Percentiles rank a stretch among this genome's conserved stretches.
These are phyloP conservation scores for Aphanomyces cochlioides DNA, from an alignment of 352 stramenopile species.

Conservation along the genomic window DNA sequence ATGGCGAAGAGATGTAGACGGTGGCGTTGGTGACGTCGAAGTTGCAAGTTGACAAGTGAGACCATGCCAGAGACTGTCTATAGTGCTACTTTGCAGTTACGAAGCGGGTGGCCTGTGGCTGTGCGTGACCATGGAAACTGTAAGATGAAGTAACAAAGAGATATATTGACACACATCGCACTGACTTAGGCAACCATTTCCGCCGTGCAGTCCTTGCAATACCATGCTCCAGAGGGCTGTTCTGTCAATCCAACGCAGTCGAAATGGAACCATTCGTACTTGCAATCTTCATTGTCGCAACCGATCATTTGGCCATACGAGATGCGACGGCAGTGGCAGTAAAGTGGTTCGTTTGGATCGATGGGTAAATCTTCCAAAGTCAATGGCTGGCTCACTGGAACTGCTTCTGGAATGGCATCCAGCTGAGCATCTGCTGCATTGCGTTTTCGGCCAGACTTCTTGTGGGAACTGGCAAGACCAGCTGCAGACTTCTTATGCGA, in stretches of 20 bases:
- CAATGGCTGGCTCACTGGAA: slow-evolving; percentile 38
- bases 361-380: slow-evolving; percentile 74
- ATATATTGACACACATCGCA: no score
- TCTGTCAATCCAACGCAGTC: slow-evolving; percentile 84
- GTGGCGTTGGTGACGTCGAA: no score
- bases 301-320: slow-evolving; percentile 91
- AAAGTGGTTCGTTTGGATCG: slow-evolving; percentile 84
- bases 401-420: slow-evolving; percentile 39
- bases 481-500: slow-evolving; percentile 26
- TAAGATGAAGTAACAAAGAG: no score
- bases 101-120: no score
- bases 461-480: neutral
- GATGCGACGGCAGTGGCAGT: slow-evolving; percentile 81
- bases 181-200: neutral
- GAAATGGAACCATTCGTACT: slow-evolving; percentile 92
- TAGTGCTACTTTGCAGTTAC: no score
- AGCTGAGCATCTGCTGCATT: slow-evolving; percentile 38
- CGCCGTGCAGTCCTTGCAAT: slow-evolving; percentile 63
- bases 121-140: no score
- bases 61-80: no score
- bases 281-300: slow-evolving; percentile 91
- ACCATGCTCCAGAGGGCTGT: slow-evolving; percentile 77
- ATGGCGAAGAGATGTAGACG: no score
- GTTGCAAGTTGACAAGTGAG: no score
- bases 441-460: slow-evolving; percentile 45